Conservation (phyloP, 768 basidiomycete species). For the Hemileccinum rubropunctum region DNA sequence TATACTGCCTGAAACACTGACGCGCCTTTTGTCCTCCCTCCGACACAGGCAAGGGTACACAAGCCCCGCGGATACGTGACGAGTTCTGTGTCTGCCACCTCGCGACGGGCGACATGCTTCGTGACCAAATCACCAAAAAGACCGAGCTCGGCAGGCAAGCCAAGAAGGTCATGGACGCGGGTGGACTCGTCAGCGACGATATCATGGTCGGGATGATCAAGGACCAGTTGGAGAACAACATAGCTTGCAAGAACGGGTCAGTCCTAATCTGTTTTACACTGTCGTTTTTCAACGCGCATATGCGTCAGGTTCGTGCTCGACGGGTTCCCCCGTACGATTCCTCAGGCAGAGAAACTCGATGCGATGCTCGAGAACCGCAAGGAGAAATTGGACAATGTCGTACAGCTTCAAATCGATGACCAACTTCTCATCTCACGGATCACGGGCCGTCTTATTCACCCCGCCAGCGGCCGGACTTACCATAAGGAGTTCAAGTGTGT, state of each 20-base stretch:
- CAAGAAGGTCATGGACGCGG: conserved; percentile 97
- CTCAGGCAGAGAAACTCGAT: conserved; percentile 95
- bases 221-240: conserved; percentile 91
- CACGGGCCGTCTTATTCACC: conserved; percentile 93
- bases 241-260: conserved; percentile 92
- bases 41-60: conserved; percentile 96
- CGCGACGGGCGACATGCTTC: conserved; percentile 98
- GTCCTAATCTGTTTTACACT: conserved; percentile 28
- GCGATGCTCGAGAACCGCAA: conserved; percentile 78
- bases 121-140: conserved; percentile 86
- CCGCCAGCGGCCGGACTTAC: conserved; percentile 85
- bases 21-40: not conserved
- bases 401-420: conserved; percentile 91
- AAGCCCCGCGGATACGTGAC: conserved; percentile 90
- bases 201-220: conserved; percentile 98
- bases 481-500: conserved; percentile 93
- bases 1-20: not conserved
- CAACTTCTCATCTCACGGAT: conserved; percentile 96
- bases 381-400: conserved; percentile 89
- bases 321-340: conserved; percentile 98
- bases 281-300: too few relatives aligned
- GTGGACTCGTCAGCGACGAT: conserved; percentile 93
- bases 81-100: conserved; percentile 97
- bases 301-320: conserved; percentile 87
- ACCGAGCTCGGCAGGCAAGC: conserved; percentile 87